phyloP scores from a whole-genome alignment of 2,329 filamentous ascomycete species.

The Fusarium praegraminearum region DNA sequence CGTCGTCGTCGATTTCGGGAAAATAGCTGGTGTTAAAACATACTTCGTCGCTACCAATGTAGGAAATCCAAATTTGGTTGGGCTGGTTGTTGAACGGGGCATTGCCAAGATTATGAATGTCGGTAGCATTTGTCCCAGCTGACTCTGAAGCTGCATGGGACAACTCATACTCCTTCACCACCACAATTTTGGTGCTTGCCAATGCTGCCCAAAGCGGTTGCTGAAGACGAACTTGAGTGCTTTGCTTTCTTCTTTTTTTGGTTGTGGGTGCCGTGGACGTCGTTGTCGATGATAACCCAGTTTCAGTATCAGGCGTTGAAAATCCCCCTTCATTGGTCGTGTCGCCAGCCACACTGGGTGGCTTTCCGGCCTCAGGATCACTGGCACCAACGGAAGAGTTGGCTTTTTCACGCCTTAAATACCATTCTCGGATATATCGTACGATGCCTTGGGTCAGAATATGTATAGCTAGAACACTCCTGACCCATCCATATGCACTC shows the following conservation, averaged over 20 bases:
- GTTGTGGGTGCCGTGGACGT: slow-evolving; percentile 65
- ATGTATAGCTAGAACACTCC: slow-evolving; percentile 78
- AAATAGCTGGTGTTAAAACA: slow-evolving; percentile 80
- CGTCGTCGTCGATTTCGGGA: slow-evolving; percentile 57
- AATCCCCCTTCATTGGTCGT: slow-evolving; percentile 57
- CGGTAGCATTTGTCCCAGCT: slow-evolving; percentile 78
- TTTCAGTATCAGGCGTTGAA: slow-evolving; percentile 65
- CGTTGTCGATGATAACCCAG: slow-evolving; percentile 45
- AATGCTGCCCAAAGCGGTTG: slow-evolving; percentile 95
- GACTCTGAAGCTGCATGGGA: slow-evolving; percentile 81
- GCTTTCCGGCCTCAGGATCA: slow-evolving; percentile 74
- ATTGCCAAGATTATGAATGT: slow-evolving; percentile 81
- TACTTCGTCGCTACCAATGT: slow-evolving; percentile 82
- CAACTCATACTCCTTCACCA: slow-evolving; percentile 90
- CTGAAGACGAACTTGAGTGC: slow-evolving; percentile 87
- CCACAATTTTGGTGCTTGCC: slow-evolving; percentile 95
- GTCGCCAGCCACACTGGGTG: slow-evolving; percentile 52
- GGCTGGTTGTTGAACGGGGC: slow-evolving; percentile 77
- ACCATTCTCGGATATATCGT: slow-evolving; percentile 77
- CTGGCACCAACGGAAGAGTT: slow-evolving; percentile 61
- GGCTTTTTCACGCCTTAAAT: slow-evolving; percentile 69
- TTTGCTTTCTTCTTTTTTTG: slow-evolving; percentile 91
- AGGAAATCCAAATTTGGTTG: slow-evolving; percentile 83
- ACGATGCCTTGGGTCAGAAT: slow-evolving; percentile 80
- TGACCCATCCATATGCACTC: slow-evolving; percentile 72